Conservation (phyloP, 1,284 basidiomycete genomes). For the Pascua sp. region DNA sequence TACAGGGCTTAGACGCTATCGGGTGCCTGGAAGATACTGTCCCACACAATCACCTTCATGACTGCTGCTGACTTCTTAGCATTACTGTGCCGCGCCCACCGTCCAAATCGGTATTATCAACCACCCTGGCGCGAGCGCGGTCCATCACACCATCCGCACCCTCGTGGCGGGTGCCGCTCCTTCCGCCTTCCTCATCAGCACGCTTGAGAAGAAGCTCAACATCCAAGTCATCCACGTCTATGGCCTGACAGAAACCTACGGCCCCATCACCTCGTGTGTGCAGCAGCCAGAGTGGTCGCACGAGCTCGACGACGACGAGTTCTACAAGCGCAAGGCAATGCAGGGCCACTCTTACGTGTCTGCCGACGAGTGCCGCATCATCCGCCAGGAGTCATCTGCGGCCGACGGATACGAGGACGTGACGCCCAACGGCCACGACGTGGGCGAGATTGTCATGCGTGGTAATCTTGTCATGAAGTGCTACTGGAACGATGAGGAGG, state of each 20-base stretch:
- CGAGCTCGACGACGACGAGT: conserved; percentile 16
- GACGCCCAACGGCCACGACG: conserved; percentile 15
- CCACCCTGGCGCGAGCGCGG: conserved; percentile 7
- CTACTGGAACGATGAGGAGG: conserved; percentile 72
- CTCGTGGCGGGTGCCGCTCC: conserved; percentile 17
- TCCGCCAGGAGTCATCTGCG: conserved; percentile 9
- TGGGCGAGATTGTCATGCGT: conserved; percentile 20
- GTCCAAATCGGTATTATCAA: conserved; percentile 21
- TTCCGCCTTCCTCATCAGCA: conserved; percentile 16
- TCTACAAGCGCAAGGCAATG: conserved; percentile 23
- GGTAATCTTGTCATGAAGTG: conserved; percentile 47
- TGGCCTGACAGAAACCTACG: conserved; percentile 55
- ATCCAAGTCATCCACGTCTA: conserved; percentile 44
- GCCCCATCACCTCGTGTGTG: conserved; percentile 15
- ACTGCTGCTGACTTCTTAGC: no score
- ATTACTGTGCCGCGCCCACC: conserved; percentile 16
- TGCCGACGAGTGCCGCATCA: conserved; percentile 17
- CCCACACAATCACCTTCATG: no score
- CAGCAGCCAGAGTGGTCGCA: conserved; percentile 14
- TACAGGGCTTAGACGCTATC: no score
- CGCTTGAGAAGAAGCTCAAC: conserved; percentile 21
- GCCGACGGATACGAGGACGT: conserved; percentile 17
- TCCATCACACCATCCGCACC: conserved; percentile 15
- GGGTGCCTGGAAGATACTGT: no score
- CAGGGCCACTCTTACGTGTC: conserved; percentile 16